Evolutionary conservation across 805 yeast genomes (phyloP).

Genomic region (Komagataella phaffii): DNA sequence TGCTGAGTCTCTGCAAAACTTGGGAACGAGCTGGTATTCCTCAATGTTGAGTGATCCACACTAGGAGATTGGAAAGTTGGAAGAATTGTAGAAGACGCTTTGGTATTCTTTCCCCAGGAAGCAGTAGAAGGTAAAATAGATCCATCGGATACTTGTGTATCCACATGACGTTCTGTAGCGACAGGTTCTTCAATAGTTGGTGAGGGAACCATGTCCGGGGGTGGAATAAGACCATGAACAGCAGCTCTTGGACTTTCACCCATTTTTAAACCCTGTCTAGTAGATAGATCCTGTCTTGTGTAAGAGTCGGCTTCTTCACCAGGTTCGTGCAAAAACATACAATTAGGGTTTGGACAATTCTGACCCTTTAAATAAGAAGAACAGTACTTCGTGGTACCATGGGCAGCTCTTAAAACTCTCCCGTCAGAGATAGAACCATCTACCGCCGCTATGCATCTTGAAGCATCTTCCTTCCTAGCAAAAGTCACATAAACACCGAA

Average conservation of each 20-base stretch:
- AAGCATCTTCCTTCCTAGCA: conserved; percentile 88
- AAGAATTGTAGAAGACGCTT: conserved; percentile 15
- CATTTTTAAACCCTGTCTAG: conserved; percentile 57
- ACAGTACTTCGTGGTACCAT: conserved; percentile 97
- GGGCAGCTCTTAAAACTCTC: conserved; percentile 80
- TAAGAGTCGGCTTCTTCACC: conserved; percentile 98
- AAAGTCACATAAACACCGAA: conserved; percentile 94
- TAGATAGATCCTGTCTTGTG: conserved; percentile 77
- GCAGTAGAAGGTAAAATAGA: conserved; percentile 54
- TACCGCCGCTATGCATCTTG: conserved; percentile 80
- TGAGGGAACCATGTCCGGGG: conserved; percentile 11
- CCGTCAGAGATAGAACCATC: conserved; percentile 93
- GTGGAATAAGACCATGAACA: conserved; percentile 19
- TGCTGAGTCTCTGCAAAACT: conserved; percentile 28
- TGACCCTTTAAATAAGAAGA: conserved; percentile 92
- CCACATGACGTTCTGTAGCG: conserved; percentile 3
- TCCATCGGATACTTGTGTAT: conserved; percentile 5
- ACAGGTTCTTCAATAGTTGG: conserved; percentile 5
- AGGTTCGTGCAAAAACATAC: conserved; percentile 98
- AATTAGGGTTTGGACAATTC: conserved; percentile 94
- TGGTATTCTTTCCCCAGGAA: conserved; percentile 39
- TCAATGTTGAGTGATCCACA: conserved; percentile 9
- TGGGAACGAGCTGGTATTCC: conserved; percentile 45
- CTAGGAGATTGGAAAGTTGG: conserved; percentile 3
- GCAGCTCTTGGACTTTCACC: conserved; percentile 17